Evolutionary conservation across 139 green algal genomes (phyloP), one percentile per base, ranked within the genome.

Genomic region (Edaphochlamys debaryana): DNA sequence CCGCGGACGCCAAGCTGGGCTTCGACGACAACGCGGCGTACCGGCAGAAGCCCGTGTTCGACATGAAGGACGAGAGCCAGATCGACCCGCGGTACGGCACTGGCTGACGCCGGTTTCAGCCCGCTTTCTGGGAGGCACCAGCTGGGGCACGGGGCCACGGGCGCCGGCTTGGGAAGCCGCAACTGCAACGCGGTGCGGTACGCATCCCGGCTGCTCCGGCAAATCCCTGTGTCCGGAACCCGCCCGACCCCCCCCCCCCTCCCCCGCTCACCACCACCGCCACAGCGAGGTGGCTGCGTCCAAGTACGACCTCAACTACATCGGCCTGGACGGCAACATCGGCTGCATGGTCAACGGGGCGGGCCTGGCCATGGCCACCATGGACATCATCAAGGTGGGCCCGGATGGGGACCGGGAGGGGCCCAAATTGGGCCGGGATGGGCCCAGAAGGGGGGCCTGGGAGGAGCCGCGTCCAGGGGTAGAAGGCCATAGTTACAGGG

Each of bases 351-450:
- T 99, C 32, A 99, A 99, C 85, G 97, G 97, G 19, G 97, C 97
- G 0, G 97, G 97, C 13, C 94, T 99, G 80, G 97, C 97, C 69
- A 99, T 99, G 97, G 96, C 97, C 8, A 99, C 96, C 34, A 99
- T 99, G 97, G 97, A 99, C 91, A 99, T 99, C 90, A 99, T 99
- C 92, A 98, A 99, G n/a, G n/a, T n/a, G n/a, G n/a, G n/a, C n/a
- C n/a, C n/a, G n/a, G n/a, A n/a, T n/a, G n/a, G n/a, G n/a, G n/a
- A n/a, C n/a, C n/a, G n/a, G n/a, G n/a, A n/a, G n/a, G n/a, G n/a
- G n/a, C n/a, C n/a, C n/a, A n/a, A n/a, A n/a, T n/a, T n/a, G n/a
- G n/a, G n/a, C n/a, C n/a, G n/a, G n/a, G n/a, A n/a, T n/a, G n/a
- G n/a, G n/a, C n/a, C n/a, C n/a, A n/a, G n/a, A n/a, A n/a, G n/a